These are phyloP conservation scores for Beta vulgaris DNA, from an alignment of 148 eudicot genomes.

Conservation along the genomic window DNA sequence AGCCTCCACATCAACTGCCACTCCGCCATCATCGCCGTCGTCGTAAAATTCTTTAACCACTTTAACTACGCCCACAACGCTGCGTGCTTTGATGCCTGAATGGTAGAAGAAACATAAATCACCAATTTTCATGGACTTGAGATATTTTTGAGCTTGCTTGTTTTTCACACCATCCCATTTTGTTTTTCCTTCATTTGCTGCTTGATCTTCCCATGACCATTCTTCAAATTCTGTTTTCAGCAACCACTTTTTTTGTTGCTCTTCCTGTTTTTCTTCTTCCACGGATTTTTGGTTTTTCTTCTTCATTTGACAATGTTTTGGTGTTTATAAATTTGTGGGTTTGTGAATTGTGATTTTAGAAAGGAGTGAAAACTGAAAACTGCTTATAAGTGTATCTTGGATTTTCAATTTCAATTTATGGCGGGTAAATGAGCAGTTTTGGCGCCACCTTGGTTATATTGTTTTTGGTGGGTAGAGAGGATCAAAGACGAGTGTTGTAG, in stretches of 20 bases:
- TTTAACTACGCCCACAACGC: conserved; percentile 75
- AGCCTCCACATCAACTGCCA: conserved; percentile 72
- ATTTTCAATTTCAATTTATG: background rate
- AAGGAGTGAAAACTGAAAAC: background rate
- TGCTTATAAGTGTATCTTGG: background rate
- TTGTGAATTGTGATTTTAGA: background rate
- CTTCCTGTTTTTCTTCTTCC: conserved; percentile 5
- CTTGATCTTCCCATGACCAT: conserved; percentile 97
- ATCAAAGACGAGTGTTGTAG: no score
- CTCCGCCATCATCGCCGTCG: conserved; percentile 41
- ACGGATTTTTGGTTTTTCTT: background rate
- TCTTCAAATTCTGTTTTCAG: conserved; percentile 79
- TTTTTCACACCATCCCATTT: conserved; percentile 94
- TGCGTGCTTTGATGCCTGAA: conserved; percentile 60
- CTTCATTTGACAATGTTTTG: background rate
- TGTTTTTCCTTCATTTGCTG: conserved; percentile 53
- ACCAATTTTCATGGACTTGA: conserved; percentile 57
- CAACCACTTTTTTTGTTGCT: conserved; percentile 54
- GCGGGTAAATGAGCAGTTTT: background rate
- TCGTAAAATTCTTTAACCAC: conserved; percentile 68
- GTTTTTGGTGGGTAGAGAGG: no score
- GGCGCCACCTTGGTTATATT: conserved; percentile 1
- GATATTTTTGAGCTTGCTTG: conserved; percentile 79
- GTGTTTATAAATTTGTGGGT: background rate
- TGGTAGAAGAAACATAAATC: conserved; percentile 94